Evolutionary conservation across 208 protist species (phyloP).

Genomic region (Porcisia deanei): DNA sequence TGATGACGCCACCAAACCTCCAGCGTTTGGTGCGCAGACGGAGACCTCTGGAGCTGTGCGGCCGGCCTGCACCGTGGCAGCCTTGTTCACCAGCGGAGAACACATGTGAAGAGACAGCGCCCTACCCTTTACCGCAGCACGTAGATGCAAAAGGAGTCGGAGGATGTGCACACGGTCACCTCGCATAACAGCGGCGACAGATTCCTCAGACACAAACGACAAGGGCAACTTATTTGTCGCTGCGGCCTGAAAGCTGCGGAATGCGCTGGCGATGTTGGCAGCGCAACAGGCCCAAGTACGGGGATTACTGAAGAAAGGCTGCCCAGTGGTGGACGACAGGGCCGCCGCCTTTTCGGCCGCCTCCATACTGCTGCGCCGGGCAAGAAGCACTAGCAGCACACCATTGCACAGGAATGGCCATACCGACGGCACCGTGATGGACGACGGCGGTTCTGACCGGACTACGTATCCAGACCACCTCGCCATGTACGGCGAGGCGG

Average conservation of each 20-base stretch:
- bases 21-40: slow-evolving; percentile 15
- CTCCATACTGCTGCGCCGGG: slow-evolving; percentile 27
- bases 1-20: slow-evolving; percentile 4
- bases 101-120: background rate
- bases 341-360: background rate
- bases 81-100: background rate
- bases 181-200: slow-evolving; percentile 38
- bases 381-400: slow-evolving; percentile 50
- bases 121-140: slow-evolving; percentile 12
- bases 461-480: slow-evolving; percentile 24
- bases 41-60: background rate
- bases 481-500: slow-evolving; percentile 58
- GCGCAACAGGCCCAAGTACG: slow-evolving; percentile 52
- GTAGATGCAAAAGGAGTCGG: slow-evolving; percentile 35
- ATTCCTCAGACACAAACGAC: slow-evolving; percentile 17
- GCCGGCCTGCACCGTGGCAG: background rate
- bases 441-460: slow-evolving; percentile 26
- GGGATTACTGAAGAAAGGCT: slow-evolving; percentile 46
- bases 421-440: slow-evolving; percentile 67
- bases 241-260: slow-evolving; percentile 31
- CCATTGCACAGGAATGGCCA: slow-evolving; percentile 85
- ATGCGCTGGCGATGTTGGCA: slow-evolving; percentile 48
- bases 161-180: slow-evolving; percentile 55
- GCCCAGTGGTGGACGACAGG: background rate
- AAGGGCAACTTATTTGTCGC: slow-evolving; percentile 1